Percentiles rank a stretch among this genome's conserved stretches.
Evolutionary conservation across 1,284 basidiomycete species (phyloP).

Genomic region (Papiliotrema flavescens): DNA sequence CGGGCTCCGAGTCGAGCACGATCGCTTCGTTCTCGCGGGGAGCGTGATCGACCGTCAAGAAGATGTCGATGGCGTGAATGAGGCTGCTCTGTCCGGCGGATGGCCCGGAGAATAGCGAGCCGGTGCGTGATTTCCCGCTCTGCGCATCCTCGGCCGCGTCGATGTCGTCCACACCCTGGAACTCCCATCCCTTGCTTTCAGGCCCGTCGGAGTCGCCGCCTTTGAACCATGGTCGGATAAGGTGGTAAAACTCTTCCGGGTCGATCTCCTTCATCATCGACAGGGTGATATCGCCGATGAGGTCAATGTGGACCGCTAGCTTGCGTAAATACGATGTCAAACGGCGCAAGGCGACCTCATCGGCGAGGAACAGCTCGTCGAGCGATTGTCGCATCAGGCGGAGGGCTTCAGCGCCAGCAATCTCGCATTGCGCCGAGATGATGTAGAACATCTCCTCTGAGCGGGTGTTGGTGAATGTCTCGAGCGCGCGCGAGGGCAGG

Average conservation of each 20-base stretch:
- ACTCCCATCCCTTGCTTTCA: conserved; percentile 67
- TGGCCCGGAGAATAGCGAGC: conserved; percentile 70
- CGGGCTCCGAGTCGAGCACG: conserved; percentile 23
- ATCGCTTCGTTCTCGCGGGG: conserved; percentile 29
- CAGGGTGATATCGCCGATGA: conserved; percentile 62
- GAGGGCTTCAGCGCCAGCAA: conserved; percentile 80
- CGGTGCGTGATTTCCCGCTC: conserved; percentile 12
- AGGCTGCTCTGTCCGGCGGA: conserved; percentile 87
- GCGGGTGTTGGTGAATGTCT: conserved; percentile 70
- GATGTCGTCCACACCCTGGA: conserved; percentile 62
- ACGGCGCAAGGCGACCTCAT: conserved; percentile 67
- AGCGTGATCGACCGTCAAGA: conserved; percentile 74
- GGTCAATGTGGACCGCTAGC: conserved; percentile 65
- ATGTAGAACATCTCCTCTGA: conserved; percentile 90
- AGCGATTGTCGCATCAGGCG: conserved; percentile 81
- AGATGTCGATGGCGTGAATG: conserved; percentile 83
- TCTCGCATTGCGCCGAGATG: conserved; percentile 83
- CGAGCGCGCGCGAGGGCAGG: conserved; percentile 56
- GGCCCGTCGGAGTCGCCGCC: conserved; percentile 69
- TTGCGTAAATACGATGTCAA: conserved; percentile 68
- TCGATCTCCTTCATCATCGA: conserved; percentile 69
- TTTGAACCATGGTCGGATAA: conserved; percentile 87
- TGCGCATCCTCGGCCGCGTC: conserved; percentile 13
- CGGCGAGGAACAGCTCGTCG: conserved; percentile 88
- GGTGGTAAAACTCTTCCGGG: conserved; percentile 76